These are phyloP conservation scores for Nepenthes mirabilis DNA, from an alignment of 148 eudicot species.

Conservation along the genomic window DNA sequence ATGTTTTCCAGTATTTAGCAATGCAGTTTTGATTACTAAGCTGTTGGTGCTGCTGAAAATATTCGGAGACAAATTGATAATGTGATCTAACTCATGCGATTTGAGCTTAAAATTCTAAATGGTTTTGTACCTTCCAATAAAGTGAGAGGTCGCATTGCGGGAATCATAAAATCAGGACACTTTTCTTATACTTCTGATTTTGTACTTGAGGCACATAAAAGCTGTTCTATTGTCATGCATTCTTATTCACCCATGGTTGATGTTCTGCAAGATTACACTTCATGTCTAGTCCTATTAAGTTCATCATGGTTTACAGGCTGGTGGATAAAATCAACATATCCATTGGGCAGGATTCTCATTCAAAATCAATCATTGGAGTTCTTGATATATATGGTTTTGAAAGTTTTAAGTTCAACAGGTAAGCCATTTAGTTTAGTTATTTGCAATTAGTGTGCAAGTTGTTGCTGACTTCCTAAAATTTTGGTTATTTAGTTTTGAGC, in stretches of 20 bases:
- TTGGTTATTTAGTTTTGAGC: conserved; percentile 72
- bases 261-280: not conserved
- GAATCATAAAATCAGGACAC: no score
- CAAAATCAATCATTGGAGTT: conserved; percentile 79
- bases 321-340: conserved; percentile 90
- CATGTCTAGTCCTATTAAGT: conserved; percentile 5
- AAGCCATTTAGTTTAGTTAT: conserved; percentile 7
- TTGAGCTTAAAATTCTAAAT: no score
- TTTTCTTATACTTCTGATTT: no score
- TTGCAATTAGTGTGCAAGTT: not conserved
- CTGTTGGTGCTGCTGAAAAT: no score
- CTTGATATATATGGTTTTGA: conserved; percentile 89
- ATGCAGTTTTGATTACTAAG: no score
- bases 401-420: conserved; percentile 87
- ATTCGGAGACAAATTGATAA: no score
- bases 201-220: no score
- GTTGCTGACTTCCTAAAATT: conserved; percentile 10
- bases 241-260: not conserved
- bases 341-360: conserved; percentile 94
- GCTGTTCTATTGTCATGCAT: not conserved
- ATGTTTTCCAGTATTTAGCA: no score
- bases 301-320: conserved; percentile 44
- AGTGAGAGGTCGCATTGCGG: no score
- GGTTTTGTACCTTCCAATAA: no score
- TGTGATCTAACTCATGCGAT: no score